phyloP scores from a whole-genome alignment of 2,329 filamentous ascomycete genomes.

The Kalmusia sp. region DNA sequence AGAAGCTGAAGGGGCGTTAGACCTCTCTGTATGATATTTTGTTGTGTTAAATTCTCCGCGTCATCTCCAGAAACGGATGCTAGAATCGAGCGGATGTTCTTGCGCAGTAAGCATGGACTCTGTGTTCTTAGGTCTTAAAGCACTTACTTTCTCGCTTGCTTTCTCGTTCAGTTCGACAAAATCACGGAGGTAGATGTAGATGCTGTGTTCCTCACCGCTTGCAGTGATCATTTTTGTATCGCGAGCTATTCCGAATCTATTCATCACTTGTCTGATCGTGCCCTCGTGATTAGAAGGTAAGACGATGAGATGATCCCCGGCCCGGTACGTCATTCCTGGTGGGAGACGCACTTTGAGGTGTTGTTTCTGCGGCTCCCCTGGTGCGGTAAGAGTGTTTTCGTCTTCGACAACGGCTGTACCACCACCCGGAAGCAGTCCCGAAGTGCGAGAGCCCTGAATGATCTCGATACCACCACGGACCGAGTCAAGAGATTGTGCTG shows the following conservation, averaged over 20 bases:
- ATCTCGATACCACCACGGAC: not conserved
- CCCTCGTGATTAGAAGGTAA: conserved; percentile 66
- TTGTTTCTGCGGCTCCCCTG: conserved; percentile 18
- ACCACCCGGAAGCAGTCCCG: conserved; percentile 28
- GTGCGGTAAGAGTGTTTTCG: conserved; percentile 18
- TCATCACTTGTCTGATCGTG: conserved; percentile 18
- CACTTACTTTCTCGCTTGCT: conserved; percentile 17
- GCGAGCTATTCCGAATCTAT: not conserved
- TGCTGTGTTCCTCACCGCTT: not conserved
- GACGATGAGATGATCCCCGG: conserved; percentile 76
- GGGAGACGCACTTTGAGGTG: conserved; percentile 35
- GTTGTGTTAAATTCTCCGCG: not conserved
- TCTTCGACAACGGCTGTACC: conserved; percentile 20
- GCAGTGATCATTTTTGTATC: not conserved
- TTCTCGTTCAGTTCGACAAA: conserved; percentile 17
- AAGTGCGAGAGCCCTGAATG: conserved; percentile 10
- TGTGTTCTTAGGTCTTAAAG: not conserved
- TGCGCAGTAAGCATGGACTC: conserved; percentile 1
- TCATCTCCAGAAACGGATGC: not conserved
- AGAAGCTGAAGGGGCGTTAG: conserved; percentile 25
- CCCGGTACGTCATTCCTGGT: conserved; percentile 63
- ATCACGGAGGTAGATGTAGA: conserved; percentile 11
- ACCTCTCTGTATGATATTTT: conserved; percentile 15
- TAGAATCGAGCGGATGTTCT: conserved; percentile 21
- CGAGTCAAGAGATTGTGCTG: not conserved